Conservation (phyloP, 495 filamentous ascomycete species). For the Aspergillus ostianus region DNA sequence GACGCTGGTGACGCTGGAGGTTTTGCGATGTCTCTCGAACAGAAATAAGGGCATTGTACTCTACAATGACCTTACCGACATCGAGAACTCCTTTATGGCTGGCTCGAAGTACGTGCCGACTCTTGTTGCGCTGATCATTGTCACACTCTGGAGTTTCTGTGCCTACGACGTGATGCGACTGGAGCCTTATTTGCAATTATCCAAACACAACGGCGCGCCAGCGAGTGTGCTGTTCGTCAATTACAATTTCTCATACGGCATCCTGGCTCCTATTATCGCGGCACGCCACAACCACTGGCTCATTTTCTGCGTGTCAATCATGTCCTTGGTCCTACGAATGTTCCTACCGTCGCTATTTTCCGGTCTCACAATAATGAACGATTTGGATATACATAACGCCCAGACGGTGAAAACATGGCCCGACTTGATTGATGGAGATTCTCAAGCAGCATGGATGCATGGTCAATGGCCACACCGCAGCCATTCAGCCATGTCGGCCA, state of each 20-base stretch:
- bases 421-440: conserved; percentile 16
- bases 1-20: conserved; percentile 14
- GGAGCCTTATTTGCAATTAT: conserved; percentile 30
- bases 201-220: conserved; percentile 16
- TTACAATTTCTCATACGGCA: conserved; percentile 22
- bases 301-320: conserved; percentile 18
- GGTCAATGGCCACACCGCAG: not conserved
- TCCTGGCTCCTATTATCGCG: conserved; percentile 21
- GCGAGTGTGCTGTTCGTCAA: conserved; percentile 28
- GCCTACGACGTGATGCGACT: conserved; percentile 25
- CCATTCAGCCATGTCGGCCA: not conserved
- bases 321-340: conserved; percentile 19
- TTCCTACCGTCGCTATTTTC: conserved; percentile 22
- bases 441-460: conserved; percentile 17
- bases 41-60: conserved; percentile 18
- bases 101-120: conserved; percentile 25
- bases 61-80: conserved; percentile 12
- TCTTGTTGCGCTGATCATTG: conserved; percentile 17
- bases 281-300: conserved; percentile 26
- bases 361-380: conserved; percentile 17
- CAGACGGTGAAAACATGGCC: conserved; percentile 25
- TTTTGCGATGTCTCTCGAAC: conserved; percentile 19
- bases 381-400: conserved; percentile 1
- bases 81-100: conserved; percentile 10
- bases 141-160: conserved; percentile 22